phyloP scores from a whole-genome alignment of 2,329 filamentous ascomycete species.

The Penicillium sp. region DNA sequence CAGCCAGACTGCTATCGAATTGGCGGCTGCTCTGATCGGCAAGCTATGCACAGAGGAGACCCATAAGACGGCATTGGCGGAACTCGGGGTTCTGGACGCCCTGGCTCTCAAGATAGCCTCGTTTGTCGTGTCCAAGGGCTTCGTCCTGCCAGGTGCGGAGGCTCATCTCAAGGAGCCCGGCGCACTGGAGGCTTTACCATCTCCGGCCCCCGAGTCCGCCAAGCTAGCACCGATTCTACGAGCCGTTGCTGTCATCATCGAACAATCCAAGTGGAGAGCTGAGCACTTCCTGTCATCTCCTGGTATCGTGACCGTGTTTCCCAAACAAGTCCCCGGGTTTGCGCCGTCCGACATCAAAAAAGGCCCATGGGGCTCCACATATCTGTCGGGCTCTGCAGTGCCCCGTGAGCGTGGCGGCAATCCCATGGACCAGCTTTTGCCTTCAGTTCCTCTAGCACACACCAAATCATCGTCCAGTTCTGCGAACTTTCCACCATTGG shows the following conservation, averaged over 20 bases:
- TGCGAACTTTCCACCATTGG: constrained; percentile 54
- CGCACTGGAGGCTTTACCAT: constrained; percentile 57
- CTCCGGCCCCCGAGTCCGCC: constrained; percentile 56
- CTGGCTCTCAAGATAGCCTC: constrained; percentile 70
- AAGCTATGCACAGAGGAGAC: constrained; percentile 65
- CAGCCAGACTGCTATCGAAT: constrained; percentile 49
- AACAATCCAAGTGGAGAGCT: constrained; percentile 73
- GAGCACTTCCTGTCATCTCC: constrained; percentile 67
- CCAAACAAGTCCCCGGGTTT: constrained; percentile 52
- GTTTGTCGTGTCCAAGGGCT: constrained; percentile 64
- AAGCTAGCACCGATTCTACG: constrained; percentile 69
- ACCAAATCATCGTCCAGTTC: constrained; percentile 28
- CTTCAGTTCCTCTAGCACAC: constrained; percentile 43
- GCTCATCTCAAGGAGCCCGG: constrained; percentile 53
- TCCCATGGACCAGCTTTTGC: constrained; percentile 64
- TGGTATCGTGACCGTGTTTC: constrained; percentile 66
- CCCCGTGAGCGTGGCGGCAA: constrained; percentile 48
- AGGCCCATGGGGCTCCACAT: constrained; percentile 52
- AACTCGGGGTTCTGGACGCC: constrained; percentile 70
- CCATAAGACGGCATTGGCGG: constrained; percentile 68
- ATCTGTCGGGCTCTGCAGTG: constrained; percentile 51
- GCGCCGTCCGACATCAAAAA: constrained; percentile 48
- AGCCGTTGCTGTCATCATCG: constrained; percentile 71
- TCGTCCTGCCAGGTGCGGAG: constrained; percentile 64
- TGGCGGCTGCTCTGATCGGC: constrained; percentile 50